phyloP scores from a whole-genome alignment of 306 rosid species.

The Prinsepia uniflora region DNA sequence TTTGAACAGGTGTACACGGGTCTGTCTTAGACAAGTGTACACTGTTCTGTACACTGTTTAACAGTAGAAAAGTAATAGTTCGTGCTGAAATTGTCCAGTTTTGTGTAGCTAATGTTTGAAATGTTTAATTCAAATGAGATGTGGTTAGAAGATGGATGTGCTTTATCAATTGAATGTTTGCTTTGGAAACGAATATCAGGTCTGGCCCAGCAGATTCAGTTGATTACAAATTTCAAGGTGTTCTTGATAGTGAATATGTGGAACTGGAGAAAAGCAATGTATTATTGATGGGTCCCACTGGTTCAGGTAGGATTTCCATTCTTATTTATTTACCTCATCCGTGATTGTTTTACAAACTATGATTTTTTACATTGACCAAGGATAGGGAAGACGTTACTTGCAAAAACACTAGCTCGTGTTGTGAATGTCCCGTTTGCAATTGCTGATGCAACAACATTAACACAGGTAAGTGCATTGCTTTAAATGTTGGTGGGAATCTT shows the following conservation, averaged over 20 bases:
- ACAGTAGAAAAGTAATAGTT: neutral
- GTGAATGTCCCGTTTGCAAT: slow-evolving; percentile 71
- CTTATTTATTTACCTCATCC: neutral
- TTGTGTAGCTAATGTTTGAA: neutral
- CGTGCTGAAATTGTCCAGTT: neutral
- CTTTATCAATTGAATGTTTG: slow-evolving; percentile 17
- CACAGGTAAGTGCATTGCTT: slow-evolving; percentile 49
- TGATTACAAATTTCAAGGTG: slow-evolving; percentile 19
- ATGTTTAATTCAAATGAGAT: neutral
- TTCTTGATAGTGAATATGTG: slow-evolving; percentile 38
- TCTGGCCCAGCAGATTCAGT: slow-evolving; percentile 17
- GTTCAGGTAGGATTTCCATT: slow-evolving; percentile 44
- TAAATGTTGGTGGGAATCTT: neutral
- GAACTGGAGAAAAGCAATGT: slow-evolving; percentile 68
- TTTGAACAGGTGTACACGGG: too few relatives aligned
- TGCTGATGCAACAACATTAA: slow-evolving; percentile 68
- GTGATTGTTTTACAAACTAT: slow-evolving; percentile 9
- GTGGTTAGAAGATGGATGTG: slow-evolving; percentile 1
- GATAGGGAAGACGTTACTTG: slow-evolving; percentile 73
- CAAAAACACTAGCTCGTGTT: slow-evolving; percentile 70
- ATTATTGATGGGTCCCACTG: slow-evolving; percentile 67
- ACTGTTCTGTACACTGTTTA: too few relatives aligned
- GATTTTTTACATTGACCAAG: slow-evolving; percentile 21
- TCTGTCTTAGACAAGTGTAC: too few relatives aligned
- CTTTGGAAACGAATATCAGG: slow-evolving; percentile 14